Evolutionary conservation across 495 filamentous ascomycete species (phyloP).

Genomic region (Penicillium robsamsonii): DNA sequence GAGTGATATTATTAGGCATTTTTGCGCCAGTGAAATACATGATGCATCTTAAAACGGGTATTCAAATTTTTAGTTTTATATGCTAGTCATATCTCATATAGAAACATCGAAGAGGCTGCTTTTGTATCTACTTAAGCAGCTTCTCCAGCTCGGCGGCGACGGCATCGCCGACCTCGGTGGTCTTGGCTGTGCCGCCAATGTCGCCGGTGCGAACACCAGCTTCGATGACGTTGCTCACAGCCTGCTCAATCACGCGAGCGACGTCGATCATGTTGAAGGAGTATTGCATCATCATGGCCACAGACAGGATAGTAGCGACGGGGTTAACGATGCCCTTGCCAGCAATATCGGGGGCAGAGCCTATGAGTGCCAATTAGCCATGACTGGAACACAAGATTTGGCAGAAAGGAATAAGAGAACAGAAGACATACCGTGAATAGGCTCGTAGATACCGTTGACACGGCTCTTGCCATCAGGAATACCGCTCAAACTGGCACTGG

Average conservation of each 20-base stretch:
- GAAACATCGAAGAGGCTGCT: conserved; percentile 9
- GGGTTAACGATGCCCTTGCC: conserved; percentile 85
- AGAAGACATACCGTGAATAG: conserved; percentile 77
- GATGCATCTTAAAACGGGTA: conserved; percentile 25
- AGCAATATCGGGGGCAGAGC: conserved; percentile 61
- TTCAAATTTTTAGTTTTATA: conserved; percentile 27
- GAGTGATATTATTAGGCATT: conserved; percentile 1
- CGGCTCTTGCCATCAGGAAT: conserved; percentile 68
- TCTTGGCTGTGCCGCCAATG: conserved; percentile 53
- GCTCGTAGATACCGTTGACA: conserved; percentile 85
- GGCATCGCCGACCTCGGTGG: conserved; percentile 53
- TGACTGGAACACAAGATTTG: not conserved
- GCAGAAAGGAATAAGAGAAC: conserved; percentile 7
- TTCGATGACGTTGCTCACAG: conserved; percentile 52
- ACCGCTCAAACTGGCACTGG: conserved; percentile 82
- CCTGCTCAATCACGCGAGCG: conserved; percentile 51
- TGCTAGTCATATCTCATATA: conserved; percentile 28
- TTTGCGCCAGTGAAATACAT: not conserved
- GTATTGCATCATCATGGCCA: conserved; percentile 58
- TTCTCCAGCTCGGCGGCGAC: conserved; percentile 50
- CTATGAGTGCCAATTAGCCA: conserved; percentile 24
- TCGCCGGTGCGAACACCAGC: conserved; percentile 53
- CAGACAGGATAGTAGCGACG: conserved; percentile 53
- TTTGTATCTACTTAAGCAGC: conserved; percentile 37
- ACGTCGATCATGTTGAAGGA: conserved; percentile 50